Base-by-base conservation (phyloP, 2,329 filamentous ascomycete genomes). In the Ploettnerulaceae sp. region DNA sequence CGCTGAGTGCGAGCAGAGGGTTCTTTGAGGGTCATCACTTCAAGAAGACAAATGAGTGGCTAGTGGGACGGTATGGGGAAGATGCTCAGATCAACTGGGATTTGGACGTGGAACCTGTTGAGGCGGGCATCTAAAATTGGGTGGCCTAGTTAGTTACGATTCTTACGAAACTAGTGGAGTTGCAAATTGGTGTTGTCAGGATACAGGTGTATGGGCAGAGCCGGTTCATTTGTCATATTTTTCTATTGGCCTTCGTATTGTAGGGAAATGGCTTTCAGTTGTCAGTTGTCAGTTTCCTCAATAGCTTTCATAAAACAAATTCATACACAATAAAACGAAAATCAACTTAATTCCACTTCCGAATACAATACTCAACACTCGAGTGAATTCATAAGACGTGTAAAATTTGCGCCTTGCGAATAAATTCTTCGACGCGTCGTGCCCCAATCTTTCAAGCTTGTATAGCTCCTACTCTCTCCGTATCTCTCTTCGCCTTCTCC, bases 11-110 rank as follows among this genome's bases (percentile, higher is more conserved):
- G 3, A 69, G 74, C 11, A 76, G 79, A 44, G 93, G 93, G 1
- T 98, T 89, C 66, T 89, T 88, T 56, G 82, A 87, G 48, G 90
- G 86, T 58, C 79, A 81, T 0, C 89, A 95, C 67, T 95, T 94
- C 66, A 81, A 73, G 53, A 79, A 81, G 68, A 80, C 86, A 36
- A 95, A 95, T 62, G 82, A 86, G 58, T 98, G 93, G 93, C 72
- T 98, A 17, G 71, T 76, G 43, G 66, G 75, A 57, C 75, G 85
- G 48, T 95, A 97, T 66, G 93, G 93, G 0, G 71, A 76, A n/a
- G 84, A 82, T 3, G 84, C 79, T 1, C 78, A 81, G 60, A 89
- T 98, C 59, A 84, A 97, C 65, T 98, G 93, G 91, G 82, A 84
- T 62, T 62, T 84, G 51, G 52, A 52, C 41, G 52, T 55, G 36